phyloP scores from a whole-genome alignment of 1,139 yeast species.

The Debaryomycetaceae sp. region DNA sequence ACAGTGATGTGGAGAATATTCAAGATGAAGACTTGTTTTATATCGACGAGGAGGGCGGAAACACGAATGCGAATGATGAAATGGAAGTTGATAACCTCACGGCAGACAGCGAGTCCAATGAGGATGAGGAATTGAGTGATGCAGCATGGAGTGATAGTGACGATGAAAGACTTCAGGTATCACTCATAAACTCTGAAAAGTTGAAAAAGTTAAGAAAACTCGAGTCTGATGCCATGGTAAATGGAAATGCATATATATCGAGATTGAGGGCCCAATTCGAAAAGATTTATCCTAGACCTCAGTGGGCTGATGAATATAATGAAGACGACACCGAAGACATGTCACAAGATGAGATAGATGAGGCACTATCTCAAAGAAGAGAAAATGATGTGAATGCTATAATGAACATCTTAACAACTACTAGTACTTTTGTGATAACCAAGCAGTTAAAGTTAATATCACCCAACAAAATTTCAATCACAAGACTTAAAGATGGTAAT shows the following conservation, averaged over 20 bases:
- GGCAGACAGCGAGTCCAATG: constrained; percentile 23
- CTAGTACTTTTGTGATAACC: constrained; percentile 53
- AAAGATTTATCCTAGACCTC: constrained; percentile 82
- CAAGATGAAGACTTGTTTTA: constrained; percentile 64
- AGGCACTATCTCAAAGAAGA: constrained; percentile 21
- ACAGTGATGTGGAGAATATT: constrained; percentile 28
- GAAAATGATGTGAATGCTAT: constrained; percentile 53
- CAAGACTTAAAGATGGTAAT: constrained; percentile 84
- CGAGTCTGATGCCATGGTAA: constrained; percentile 55
- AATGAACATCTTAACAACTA: constrained; percentile 54
- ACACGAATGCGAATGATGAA: constrained; percentile 23
- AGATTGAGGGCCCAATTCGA: constrained; percentile 83
- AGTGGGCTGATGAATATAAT: constrained; percentile 64
- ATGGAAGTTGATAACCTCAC: constrained; percentile 41
- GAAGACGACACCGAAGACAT: constrained; percentile 33
- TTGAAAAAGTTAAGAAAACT: constrained; percentile 68
- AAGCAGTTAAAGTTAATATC: constrained; percentile 60
- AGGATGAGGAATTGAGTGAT: constrained; percentile 29
- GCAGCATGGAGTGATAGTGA: constrained; percentile 92
- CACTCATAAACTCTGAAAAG: constrained; percentile 57
- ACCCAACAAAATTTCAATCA: constrained; percentile 66
- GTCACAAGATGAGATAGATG: constrained; percentile 19
- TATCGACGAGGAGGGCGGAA: constrained; percentile 54
- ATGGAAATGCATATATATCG: constrained; percentile 64
- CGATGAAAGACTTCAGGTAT: constrained; percentile 69